Base-by-base conservation (phyloP, 2,329 filamentous ascomycete genomes). In the Aspergillus transmontanensis region DNA sequence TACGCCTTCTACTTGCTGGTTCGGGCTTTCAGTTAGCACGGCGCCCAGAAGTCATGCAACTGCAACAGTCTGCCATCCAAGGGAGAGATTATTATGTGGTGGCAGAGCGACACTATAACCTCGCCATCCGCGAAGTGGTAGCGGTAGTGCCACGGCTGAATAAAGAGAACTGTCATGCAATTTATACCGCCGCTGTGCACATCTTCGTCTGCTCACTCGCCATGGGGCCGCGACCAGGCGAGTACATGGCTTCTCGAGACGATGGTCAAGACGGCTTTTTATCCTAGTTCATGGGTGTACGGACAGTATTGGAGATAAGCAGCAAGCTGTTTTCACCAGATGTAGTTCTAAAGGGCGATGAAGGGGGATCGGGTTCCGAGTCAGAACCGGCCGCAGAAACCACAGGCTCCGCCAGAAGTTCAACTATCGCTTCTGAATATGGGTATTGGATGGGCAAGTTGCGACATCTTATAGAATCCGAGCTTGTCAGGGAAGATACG, bases 221-320 rank as follows among this genome's bases (percentile, higher is more conserved):
- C 0, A 59, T 53, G 26, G 64, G 66, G 1, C 66, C 64, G 0
- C 62, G 57, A 12, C 26, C 48, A 6, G 61, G 61, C 0, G 67
- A 68, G 30, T 68, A 63, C n/a, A 51, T 68, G n/a, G 67, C 51
- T 2, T 68, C 64, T n/a, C 60, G 65, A 0, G 53, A 62, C 16
- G 63, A 67, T 23, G 60, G 60, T 0, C 19, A 46, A 0, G 0
- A 50, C 6, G 63, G 61, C 0, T 62, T 51, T 11, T 26, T 67
- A 14, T 39, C 46, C 4, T 61, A 67, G 2, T 64, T 68, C 26
- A 53, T 66, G n/a, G 65, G 67, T 2, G 26, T 67, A 1, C 60
- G 65, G 30, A 36, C 30, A 23, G 50, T 53, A n/a, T 6, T n/a
- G n/a, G 30, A 32, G 10, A 53, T 16, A 10, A 32, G 50, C 50